Evolutionary conservation across 2,329 filamentous ascomycete species (phyloP).

Genomic region (Cytospora paraplurivora): DNA sequence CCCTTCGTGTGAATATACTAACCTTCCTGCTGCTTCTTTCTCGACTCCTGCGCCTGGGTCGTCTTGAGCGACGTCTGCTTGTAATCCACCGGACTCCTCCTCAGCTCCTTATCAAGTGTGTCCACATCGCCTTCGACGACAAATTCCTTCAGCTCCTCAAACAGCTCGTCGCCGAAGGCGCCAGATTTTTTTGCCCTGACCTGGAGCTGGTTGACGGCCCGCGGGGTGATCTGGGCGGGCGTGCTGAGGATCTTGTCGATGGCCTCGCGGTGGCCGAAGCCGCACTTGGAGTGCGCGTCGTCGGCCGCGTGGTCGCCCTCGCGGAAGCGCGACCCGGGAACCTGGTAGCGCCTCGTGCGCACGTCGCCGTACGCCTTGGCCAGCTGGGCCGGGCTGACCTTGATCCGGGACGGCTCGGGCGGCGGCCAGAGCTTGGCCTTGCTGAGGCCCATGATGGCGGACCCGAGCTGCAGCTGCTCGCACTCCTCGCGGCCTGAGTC

Average conservation of each 20-base stretch:
- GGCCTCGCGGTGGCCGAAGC: conserved; percentile 29
- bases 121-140: not conserved
- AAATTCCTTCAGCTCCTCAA: conserved; percentile 24
- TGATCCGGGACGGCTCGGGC: conserved; percentile 26
- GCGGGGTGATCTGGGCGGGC: conserved; percentile 6
- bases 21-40: not conserved
- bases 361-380: conserved; percentile 69
- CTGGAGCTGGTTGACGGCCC: conserved; percentile 29
- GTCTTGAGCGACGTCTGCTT: conserved; percentile 8
- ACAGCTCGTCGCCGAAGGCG: conserved; percentile 25
- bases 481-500: conserved; percentile 30
- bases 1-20: not conserved
- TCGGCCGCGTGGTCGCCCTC: conserved; percentile 19
- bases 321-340: conserved; percentile 22
- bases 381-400: conserved; percentile 27
- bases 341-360: conserved; percentile 66
- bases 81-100: conserved; percentile 11
- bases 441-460: conserved; percentile 30
- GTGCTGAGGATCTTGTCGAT: conserved; percentile 23
- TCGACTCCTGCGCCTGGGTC: not conserved
- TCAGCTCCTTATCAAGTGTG: conserved; percentile 1
- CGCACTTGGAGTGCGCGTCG: conserved; percentile 32
- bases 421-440: conserved; percentile 29
- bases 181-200: conserved; percentile 28
- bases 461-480: conserved; percentile 33